Evolutionary conservation across 192 early-diverging fungal genomes (phyloP), one percentile per base, ranked within the genome.

Genomic region (Gaertneriomyces semiglobifer): DNA sequence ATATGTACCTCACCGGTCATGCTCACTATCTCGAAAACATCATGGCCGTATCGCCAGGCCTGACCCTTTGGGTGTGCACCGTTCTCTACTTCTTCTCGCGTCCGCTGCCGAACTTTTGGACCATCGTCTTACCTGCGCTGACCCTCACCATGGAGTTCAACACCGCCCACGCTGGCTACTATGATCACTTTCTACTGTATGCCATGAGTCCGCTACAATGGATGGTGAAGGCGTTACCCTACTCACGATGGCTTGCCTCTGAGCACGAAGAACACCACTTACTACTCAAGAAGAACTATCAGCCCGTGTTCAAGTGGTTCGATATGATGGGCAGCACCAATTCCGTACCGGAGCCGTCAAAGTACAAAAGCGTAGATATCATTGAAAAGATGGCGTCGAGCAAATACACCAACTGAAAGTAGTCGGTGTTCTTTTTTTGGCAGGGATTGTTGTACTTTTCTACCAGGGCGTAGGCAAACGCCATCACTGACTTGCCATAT

Each of bases 231-330:
- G 48, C 48, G 12, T 18, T 50, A 50, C 25, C 25, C 25, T 33
- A 33, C 25, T 0, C 25, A 33, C 25, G 25, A 33, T 33, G 25
- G 25, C 25, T 33, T 33, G 25, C 25, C 1, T 33, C 25, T 33
- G 25, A 33, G 25, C 56, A 58, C 33, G 56, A 58, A 38, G 18
- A 25, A 38, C 56, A 58, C 38, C 56, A 58, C 7, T 5, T 58
- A 25, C 0, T 33, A 0, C 14, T 58, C 18, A 58, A 58, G 38
- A 58, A 58, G 11, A 58, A 58, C 33, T 58, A 20, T 8, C 16
- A 14, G 56, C 56, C 56, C 5, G 7, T 58, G 4, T 38, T 58
- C 56, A 16, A 14, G n/a, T 58, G 14, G 16, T 38, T 16, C 18
- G 56, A 58, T 58, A 16, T 16, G 56, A 20, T 58, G 14, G 16